phyloP scores from a whole-genome alignment of 257 asterid genomes.

The Lycium ferocissimum region DNA sequence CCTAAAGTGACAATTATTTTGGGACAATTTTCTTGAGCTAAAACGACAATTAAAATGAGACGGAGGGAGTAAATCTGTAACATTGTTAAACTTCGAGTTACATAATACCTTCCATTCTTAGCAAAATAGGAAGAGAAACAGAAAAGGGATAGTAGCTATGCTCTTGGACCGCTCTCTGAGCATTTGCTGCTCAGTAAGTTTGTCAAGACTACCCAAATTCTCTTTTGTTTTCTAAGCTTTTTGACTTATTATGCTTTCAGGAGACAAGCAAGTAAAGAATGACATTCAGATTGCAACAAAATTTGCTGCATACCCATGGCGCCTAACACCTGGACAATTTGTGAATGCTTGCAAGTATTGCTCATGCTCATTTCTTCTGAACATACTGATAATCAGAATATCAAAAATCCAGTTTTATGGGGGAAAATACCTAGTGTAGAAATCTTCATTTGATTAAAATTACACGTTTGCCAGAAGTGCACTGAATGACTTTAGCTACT shows the following conservation, averaged over 20 bases:
- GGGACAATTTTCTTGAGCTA: too few species aligned
- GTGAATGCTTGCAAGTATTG: constrained; percentile 89
- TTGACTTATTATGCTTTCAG: constrained; percentile 44
- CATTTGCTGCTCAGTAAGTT: not conserved
- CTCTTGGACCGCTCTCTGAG: not conserved
- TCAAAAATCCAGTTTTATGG: not conserved
- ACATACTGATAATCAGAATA: not conserved
- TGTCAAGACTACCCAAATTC: not conserved
- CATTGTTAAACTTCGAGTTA: not conserved
- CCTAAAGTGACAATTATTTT: too few species aligned
- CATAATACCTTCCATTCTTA: not conserved
- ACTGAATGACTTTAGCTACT: not conserved
- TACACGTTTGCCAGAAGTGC: not conserved
- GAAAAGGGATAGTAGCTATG: not conserved
- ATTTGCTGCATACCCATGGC: constrained; percentile 99
- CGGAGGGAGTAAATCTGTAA: not conserved
- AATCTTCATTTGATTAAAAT: not conserved
- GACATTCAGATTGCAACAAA: constrained; percentile 82
- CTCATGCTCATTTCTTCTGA: constrained; percentile 32
- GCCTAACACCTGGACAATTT: constrained; percentile 83
- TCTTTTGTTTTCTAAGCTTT: not conserved
- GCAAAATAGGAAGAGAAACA: constrained; percentile 11
- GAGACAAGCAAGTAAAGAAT: constrained; percentile 54
- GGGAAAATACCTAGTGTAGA: not conserved
- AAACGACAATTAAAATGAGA: too few species aligned